Conservation (phyloP, 306 rosid species). For the Arachis hypogaea region DNA sequence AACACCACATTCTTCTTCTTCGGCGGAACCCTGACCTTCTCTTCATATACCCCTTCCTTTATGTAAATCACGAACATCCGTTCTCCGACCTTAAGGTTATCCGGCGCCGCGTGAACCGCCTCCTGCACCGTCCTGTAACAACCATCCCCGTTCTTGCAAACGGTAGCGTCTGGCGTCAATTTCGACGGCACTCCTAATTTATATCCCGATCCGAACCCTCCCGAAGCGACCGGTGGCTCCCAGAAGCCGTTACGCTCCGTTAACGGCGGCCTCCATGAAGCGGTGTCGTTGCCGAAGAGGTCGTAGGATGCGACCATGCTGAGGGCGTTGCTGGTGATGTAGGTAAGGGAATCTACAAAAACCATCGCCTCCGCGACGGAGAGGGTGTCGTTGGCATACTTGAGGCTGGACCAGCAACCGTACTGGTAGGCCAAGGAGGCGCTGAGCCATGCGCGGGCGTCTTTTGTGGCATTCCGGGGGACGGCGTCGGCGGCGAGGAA, state of each 20-base stretch:
- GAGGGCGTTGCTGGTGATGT: conserved; percentile 74
- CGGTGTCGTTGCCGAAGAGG: conserved; percentile 53
- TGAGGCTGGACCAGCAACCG: conserved; percentile 85
- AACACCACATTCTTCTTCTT: conserved; percentile 78
- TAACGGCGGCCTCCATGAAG: conserved; percentile 67
- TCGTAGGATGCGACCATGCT: conserved; percentile 70
- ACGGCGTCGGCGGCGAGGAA: conserved; percentile 48
- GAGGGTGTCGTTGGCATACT: conserved; percentile 73
- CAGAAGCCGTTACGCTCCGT: conserved; percentile 85
- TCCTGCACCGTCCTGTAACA: conserved; percentile 78
- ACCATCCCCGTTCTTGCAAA: conserved; percentile 55
- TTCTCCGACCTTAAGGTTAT: conserved; percentile 26
- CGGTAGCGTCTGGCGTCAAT: conserved; percentile 60
- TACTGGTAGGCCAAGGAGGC: conserved; percentile 74
- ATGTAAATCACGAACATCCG: conserved; percentile 68
- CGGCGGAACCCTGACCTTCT: conserved; percentile 75
- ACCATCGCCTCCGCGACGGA: conserved; percentile 65
- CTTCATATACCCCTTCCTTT: conserved; percentile 75
- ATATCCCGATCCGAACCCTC: neutral
- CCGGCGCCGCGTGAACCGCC: conserved; percentile 70
- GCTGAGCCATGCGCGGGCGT: conserved; percentile 78
- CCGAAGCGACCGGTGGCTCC: conserved; percentile 45
- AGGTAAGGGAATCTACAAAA: conserved; percentile 52
- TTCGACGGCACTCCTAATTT: conserved; percentile 46
- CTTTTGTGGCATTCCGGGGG: conserved; percentile 45